A percentile compares a stretch with the other conserved stretches of the same genome.
Conservation (phyloP, 345 rosid genomes). For the Eucalyptus rudis region DNA sequence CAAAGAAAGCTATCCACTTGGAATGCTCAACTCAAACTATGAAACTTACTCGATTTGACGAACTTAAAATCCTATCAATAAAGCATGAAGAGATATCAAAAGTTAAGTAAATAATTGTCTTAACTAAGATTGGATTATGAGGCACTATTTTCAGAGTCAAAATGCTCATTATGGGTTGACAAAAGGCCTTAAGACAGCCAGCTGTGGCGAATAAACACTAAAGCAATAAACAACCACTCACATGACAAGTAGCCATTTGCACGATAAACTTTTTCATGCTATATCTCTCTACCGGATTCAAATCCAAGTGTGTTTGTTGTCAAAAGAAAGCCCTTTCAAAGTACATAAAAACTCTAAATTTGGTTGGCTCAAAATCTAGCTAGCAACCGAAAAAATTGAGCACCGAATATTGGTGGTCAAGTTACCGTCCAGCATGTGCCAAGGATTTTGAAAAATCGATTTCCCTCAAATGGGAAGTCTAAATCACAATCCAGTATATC, state of each 20-base stretch:
- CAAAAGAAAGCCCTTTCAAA: neutral
- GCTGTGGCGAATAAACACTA: neutral
- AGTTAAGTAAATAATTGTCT: neutral
- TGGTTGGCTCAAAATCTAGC: neutral
- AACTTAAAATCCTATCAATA: neutral
- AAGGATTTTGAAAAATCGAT: neutral
- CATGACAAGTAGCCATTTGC: neutral
- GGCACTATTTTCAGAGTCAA: neutral
- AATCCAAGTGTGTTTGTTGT: neutral
- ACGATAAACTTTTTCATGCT: neutral
- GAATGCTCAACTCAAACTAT: neutral
- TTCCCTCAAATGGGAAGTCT: neutral
- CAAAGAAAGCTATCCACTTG: neutral
- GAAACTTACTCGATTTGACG: fast-evolving
- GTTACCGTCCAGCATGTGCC: neutral
- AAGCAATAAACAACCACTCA: neutral
- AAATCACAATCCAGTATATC: neutral
- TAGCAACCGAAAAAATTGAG: neutral
- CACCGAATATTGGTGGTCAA: neutral
- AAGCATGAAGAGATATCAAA: neutral
- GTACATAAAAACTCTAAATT: neutral
- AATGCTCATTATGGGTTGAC: neutral
- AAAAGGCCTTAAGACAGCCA: neutral
- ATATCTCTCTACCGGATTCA: neutral
- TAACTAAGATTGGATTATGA: neutral